A percentile compares a stretch with the other conserved stretches of the same genome.
phyloP scores from a whole-genome alignment of 768 basidiomycete species.

The Termitomyces sp. region DNA sequence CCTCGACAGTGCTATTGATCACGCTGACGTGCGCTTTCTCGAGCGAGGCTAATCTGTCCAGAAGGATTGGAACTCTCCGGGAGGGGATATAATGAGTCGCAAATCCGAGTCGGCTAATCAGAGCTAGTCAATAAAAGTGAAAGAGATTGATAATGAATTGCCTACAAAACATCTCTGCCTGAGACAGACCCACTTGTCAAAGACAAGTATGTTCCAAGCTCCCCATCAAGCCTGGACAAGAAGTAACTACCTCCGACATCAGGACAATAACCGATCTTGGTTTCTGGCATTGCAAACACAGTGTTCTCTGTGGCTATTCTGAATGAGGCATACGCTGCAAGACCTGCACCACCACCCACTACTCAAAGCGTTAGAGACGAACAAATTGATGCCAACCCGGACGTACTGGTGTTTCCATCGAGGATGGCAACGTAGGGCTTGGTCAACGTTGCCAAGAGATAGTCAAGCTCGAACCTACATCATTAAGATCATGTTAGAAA shows the following conservation, averaged over 20 bases:
- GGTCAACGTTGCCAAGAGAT: conserved; percentile 56
- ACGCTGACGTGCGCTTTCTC: conserved; percentile 34
- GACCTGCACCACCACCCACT: conserved; percentile 97
- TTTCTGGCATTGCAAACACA: conserved; percentile 93
- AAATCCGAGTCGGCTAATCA: conserved; percentile 76
- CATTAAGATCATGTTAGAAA: conserved; percentile 6
- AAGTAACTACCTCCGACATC: conserved; percentile 94
- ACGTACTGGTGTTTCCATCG: conserved; percentile 88
- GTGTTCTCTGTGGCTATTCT: conserved; percentile 93
- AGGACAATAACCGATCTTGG: conserved; percentile 83
- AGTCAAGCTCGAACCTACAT: conserved; percentile 74
- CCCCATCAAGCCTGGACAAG: conserved; percentile 84
- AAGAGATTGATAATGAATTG: conserved; percentile 10
- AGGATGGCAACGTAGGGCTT: conserved; percentile 92
- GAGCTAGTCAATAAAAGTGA: not conserved
- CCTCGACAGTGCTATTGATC: conserved; percentile 54
- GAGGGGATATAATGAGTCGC: conserved; percentile 92
- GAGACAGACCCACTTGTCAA: conserved; percentile 68
- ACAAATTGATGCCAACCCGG: conserved; percentile 6
- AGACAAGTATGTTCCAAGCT: conserved; percentile 90
- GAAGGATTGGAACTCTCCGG: conserved; percentile 62
- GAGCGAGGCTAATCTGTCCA: conserved; percentile 58
- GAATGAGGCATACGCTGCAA: conserved; percentile 79
- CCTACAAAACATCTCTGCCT: conserved; percentile 86
- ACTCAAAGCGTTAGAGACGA: not conserved